phyloP scores from a whole-genome alignment of 805 yeast genomes.

The Sugiyamaella americana region DNA sequence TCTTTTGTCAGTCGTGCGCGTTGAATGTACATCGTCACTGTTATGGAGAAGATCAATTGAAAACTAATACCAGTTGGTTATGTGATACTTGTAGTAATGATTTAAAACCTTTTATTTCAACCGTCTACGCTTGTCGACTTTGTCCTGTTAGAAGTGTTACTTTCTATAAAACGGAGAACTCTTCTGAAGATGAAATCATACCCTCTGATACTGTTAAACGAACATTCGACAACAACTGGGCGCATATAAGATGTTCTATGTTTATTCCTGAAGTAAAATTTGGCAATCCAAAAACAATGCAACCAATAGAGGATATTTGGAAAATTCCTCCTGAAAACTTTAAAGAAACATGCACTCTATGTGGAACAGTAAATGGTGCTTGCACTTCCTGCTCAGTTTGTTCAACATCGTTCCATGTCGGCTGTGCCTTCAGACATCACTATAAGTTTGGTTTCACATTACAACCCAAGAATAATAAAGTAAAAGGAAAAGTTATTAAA shows the following conservation, averaged over 20 bases:
- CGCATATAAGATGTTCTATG: slow-evolving; percentile 66
- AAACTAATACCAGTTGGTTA: slow-evolving; percentile 47
- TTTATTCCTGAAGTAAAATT: slow-evolving; percentile 44
- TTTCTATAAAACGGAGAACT: slow-evolving; percentile 41
- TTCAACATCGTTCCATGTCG: slow-evolving; percentile 40
- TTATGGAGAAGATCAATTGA: slow-evolving; percentile 44
- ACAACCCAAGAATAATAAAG: slow-evolving; percentile 24
- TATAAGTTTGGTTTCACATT: slow-evolving; percentile 49
- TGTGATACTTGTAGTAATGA: slow-evolving; percentile 79
- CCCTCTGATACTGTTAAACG: slow-evolving; percentile 64
- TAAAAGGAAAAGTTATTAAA: slow-evolving; percentile 15
- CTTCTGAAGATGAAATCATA: slow-evolving; percentile 23
- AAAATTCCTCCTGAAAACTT: slow-evolving; percentile 26
- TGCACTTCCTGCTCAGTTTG: slow-evolving; percentile 45
- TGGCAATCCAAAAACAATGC: slow-evolving; percentile 36
- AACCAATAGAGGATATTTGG: slow-evolving; percentile 42
- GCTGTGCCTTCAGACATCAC: slow-evolving; percentile 50
- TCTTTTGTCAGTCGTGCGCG: slow-evolving; percentile 62
- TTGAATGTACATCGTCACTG: slow-evolving; percentile 65
- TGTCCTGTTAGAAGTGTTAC: slow-evolving; percentile 52
- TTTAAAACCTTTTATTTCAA: slow-evolving; percentile 50
- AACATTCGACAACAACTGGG: slow-evolving; percentile 67
- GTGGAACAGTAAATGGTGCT: slow-evolving; percentile 51
- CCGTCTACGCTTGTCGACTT: slow-evolving; percentile 57
- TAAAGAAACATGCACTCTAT: slow-evolving; percentile 32